Percentiles rank a stretch among this genome's conserved stretches.
Conservation (phyloP, 2,329 filamentous ascomycete genomes). For the Coniochaeta pulveracea region DNA sequence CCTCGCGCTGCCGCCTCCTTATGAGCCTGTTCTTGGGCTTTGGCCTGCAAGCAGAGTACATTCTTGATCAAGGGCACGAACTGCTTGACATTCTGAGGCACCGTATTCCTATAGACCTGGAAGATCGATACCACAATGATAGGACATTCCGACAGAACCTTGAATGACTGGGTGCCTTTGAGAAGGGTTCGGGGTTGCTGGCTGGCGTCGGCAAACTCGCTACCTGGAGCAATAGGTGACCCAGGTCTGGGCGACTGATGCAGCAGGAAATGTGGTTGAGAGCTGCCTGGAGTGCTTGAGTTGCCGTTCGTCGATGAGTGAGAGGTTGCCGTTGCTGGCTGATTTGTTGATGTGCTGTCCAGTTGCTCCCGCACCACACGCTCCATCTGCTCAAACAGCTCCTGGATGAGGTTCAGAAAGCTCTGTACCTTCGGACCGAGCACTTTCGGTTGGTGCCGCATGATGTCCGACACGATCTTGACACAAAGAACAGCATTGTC, state of each 20-base stretch:
- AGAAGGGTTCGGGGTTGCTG: constrained; percentile 71
- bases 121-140: constrained; percentile 99
- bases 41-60: constrained; percentile 79
- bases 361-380: constrained; percentile 91
- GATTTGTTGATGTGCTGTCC: constrained; percentile 52
- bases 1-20: constrained; percentile 68
- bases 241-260: constrained; percentile 65
- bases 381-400: constrained; percentile 93
- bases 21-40: constrained; percentile 87
- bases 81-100: constrained; percentile 73
- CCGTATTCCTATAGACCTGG: constrained; percentile 75
- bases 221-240: constrained; percentile 73
- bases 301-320: constrained; percentile 36
- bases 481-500: constrained; percentile 98
- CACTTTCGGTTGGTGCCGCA: constrained; percentile 81
- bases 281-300: constrained; percentile 56
- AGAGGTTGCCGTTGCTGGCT: constrained; percentile 26
- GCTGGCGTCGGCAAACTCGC: constrained; percentile 71
- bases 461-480: constrained; percentile 95
- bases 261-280: constrained; percentile 59
- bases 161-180: constrained; percentile 98
- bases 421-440: constrained; percentile 70
- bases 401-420: constrained; percentile 84
- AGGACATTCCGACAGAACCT: constrained; percentile 91
- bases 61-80: constrained; percentile 93